Conservation (phyloP, 2,329 filamentous ascomycete species). For the Furcasterigmium sp. region DNA sequence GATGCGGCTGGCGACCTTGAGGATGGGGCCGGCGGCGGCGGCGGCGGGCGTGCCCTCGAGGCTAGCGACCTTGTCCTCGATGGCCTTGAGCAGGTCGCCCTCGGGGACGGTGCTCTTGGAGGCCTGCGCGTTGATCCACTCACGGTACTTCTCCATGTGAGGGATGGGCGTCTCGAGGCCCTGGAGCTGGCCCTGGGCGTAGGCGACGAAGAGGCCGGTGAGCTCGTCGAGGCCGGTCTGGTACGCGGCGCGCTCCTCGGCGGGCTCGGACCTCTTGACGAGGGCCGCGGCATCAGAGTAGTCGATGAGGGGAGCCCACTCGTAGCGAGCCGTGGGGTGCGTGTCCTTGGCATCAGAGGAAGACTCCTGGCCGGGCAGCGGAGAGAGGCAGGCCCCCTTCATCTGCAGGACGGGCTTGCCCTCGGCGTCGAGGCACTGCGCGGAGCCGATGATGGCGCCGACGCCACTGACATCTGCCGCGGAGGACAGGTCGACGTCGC, state of each 20-base stretch:
- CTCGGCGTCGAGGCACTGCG: too few relatives aligned
- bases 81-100: not conserved
- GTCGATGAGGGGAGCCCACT: slow-evolving; percentile 25
- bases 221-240: slow-evolving; percentile 19
- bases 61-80: not conserved
- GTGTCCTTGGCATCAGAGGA: slow-evolving; percentile 8
- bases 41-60: not conserved
- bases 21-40: not conserved
- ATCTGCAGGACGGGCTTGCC: slow-evolving; percentile 1
- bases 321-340: slow-evolving; percentile 20
- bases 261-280: slow-evolving; percentile 10
- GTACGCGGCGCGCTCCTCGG: slow-evolving; percentile 5
- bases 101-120: too few relatives aligned
- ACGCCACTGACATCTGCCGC: slow-evolving; percentile 25
- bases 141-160: slow-evolving; percentile 19
- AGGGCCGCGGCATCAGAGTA: slow-evolving; percentile 18
- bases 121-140: slow-evolving; percentile 18
- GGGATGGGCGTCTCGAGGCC: slow-evolving; percentile 13
- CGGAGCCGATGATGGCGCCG: slow-evolving; percentile 4
- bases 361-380: slow-evolving; percentile 9
- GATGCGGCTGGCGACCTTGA: slow-evolving; percentile 7
- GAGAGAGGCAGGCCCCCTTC: slow-evolving; percentile 8
- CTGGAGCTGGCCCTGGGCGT: slow-evolving; percentile 13
- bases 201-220: slow-evolving; percentile 19
- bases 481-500: slow-evolving; percentile 7